Base-by-base conservation (phyloP, 768 basidiomycete species). In the Calocybe indica region DNA sequence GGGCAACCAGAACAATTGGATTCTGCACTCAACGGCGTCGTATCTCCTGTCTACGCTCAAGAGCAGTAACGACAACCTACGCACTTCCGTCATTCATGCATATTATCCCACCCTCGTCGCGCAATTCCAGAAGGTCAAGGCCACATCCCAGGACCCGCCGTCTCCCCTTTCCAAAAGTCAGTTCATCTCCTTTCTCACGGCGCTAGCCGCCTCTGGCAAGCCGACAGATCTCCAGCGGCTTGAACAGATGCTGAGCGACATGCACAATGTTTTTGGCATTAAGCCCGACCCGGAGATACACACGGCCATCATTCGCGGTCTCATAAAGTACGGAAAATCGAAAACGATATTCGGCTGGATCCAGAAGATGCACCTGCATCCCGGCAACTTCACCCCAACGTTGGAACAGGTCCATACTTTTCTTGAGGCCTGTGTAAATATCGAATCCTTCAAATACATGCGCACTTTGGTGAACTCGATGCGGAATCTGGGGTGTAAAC, bases 331-430 rank as follows among this genome's bases (percentile, higher is more conserved):
- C 40, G 73, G 73, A 1, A 71, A 78, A 46, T 44, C 64, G 6
- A 65, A 67, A 41, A 67, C 73, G 9, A 71, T 77, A 35, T 57
- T 71, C 28, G 61, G 69, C 15, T 82, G 83, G 76, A 62, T 88
- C 2, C 56, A 54, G 38, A 66, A 66, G n/a, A 82, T 85, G 73
- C 68, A 75, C 10, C 62, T 62, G 22, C 74, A 73, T 43, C 69
- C 79, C 3, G 75, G 74, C 2, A 56, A 70, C 33, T 52, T 73
- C 38, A 59, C 58, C 5, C 80, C 82, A 0, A 71, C 73, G 15
- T 61, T 74, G 34, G 66, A 74, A 14, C 80, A 82, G 48, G 80
- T 80, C 66, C 76, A 83, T 51, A 50, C 71, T 7, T 72, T 82
- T 51, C 63, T 86, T 33, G 66, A 74, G 34, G 61, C 63, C 9